Evolutionary conservation across 208 protist species (phyloP), one percentile per base, ranked within the genome.

Genomic region (Crithidia bombi): DNA sequence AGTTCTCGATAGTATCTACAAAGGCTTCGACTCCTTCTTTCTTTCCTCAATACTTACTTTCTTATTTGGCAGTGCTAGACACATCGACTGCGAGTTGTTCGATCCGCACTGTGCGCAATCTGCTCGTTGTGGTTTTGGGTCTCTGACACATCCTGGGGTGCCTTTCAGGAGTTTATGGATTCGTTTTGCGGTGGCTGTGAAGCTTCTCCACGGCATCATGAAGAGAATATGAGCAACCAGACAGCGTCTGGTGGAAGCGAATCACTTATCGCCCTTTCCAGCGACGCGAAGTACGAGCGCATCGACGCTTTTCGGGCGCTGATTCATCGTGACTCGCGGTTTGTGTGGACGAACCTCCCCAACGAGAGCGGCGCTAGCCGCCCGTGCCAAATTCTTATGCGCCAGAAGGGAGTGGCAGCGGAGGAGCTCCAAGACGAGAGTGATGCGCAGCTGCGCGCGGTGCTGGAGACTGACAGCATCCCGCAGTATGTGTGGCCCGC

Each of bases 401-500:
- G 62, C 5, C 59, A 57, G 28, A 46, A 39, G 17, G 51, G 57
- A 5, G 46, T 52, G 6, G 11, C n/a, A 11, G 41, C 49, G 3
- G 33, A 5, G n/a, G 21, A 23, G 19, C 17, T 9, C 38, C 5
- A 26, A 1, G 26, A 28, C 4, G 65, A 39, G n/a, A n/a, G n/a
- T 19, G 41, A 56, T n/a, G 35, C 3, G 10, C 35, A 47, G 9
- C 39, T 81, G 11, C 39, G 19, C 11, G 32, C 59, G 9, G 33
- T 82, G 25, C 21, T 90, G 28, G 75, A 84, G 56, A 43, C 64
- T 3, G 79, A 90, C 44, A 88, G 75, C 39, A 73, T 90, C 33
- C 73, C 85, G 26, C 78, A 83, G 65, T 83, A 78, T 56, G 56
- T 82, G 38, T 91, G 82, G 82, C 82, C 86, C 0, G 75, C 82